phyloP scores from a whole-genome alignment of 139 green algal species.

The Deuterostichococcus epilithicus region DNA sequence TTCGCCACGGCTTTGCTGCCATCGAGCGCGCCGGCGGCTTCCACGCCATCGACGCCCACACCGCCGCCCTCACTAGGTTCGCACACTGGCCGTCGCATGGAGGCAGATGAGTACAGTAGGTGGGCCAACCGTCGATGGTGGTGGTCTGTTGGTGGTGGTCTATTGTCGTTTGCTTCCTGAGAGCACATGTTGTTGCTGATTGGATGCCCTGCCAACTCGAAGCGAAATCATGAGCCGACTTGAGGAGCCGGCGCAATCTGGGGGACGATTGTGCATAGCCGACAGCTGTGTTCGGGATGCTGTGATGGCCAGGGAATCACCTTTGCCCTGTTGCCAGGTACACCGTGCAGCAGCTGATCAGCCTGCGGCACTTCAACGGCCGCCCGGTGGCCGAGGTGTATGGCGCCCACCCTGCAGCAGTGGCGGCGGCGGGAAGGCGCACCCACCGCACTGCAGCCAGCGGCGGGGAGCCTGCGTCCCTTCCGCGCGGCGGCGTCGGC shows the following conservation, averaged over 20 bases:
- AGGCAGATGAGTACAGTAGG: no score
- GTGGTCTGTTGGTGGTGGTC: no score
- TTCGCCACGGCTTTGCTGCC: conserved; percentile 40
- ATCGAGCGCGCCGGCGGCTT: conserved; percentile 42
- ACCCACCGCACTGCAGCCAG: not conserved
- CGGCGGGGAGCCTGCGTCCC: not conserved
- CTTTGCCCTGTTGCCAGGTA: conserved; percentile 15
- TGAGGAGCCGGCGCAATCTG: no score
- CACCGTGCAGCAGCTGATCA: conserved; percentile 35
- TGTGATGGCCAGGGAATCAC: no score
- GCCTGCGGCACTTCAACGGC: conserved; percentile 64
- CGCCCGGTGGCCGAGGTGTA: conserved; percentile 55
- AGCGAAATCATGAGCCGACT: no score
- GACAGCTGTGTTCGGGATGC: no score
- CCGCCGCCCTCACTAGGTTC: conserved; percentile 15
- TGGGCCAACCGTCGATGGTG: no score
- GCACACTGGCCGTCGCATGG: no score
- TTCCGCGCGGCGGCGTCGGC: not conserved
- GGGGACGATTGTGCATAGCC: no score
- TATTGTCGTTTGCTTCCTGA: no score
- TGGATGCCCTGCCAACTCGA: no score
- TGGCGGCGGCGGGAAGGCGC: not conserved
- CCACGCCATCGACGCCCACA: conserved; percentile 17
- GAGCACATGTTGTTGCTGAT: no score
- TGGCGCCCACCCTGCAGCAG: conserved; percentile 28